Evolutionary conservation across 2,329 filamentous ascomycete genomes (phyloP).

Genomic region (Aphanocladium album): DNA sequence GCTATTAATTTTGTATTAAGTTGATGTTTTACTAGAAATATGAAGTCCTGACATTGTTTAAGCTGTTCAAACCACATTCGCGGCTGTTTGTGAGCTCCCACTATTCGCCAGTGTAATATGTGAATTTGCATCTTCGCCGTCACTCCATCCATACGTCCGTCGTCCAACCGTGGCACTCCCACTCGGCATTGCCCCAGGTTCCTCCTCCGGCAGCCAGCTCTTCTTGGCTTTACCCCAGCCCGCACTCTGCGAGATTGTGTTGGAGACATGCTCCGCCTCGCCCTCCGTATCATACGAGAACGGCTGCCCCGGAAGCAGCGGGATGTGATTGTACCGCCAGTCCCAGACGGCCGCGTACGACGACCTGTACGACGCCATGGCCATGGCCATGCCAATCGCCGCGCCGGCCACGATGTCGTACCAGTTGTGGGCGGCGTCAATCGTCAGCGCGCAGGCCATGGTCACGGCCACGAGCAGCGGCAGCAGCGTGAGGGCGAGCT

Average conservation of each 20-base stretch:
- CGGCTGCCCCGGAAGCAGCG: conserved; percentile 40
- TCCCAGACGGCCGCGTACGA: conserved; percentile 66
- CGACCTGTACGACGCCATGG: conserved; percentile 59
- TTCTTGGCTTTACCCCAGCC: conserved; percentile 14
- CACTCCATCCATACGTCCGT: not conserved
- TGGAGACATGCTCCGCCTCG: not conserved
- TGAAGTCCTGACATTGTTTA: no score
- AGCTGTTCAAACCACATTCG: not conserved
- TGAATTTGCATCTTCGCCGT: not conserved
- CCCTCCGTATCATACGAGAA: conserved; percentile 24
- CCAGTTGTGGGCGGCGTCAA: conserved; percentile 65
- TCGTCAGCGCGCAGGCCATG: conserved; percentile 56
- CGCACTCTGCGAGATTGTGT: conserved; percentile 14
- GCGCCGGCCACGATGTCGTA: conserved; percentile 64
- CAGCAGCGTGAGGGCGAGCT: conserved; percentile 51
- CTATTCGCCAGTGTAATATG: not conserved
- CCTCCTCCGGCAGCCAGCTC: conserved; percentile 13
- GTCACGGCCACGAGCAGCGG: conserved; percentile 57
- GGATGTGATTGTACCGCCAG: conserved; percentile 63
- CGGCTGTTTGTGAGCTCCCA: not conserved
- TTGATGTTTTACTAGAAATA: no score
- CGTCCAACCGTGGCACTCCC: not conserved
- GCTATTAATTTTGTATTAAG: no score
- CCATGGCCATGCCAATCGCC: conserved; percentile 57
- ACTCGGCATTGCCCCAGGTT: not conserved